Evolutionary conservation across 2,329 filamentous ascomycete species (phyloP).

Genomic region (Alternaria sp.): DNA sequence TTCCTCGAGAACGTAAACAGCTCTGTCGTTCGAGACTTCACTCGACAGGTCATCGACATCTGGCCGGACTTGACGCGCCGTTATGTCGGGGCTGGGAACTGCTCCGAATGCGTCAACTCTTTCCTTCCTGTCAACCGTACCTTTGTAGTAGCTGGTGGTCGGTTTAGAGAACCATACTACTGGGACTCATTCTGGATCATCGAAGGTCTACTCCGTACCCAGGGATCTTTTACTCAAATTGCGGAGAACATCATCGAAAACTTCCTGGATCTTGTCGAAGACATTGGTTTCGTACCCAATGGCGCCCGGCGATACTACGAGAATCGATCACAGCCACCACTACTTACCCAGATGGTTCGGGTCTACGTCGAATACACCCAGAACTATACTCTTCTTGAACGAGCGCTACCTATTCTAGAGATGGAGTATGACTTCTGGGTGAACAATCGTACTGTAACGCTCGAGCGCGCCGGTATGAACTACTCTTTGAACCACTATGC

Average conservation of each 20-base stretch:
- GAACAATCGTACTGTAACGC: conserved; percentile 64
- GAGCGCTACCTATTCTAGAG: conserved; percentile 67
- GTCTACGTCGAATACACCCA: conserved; percentile 69
- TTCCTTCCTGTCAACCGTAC: conserved; percentile 71
- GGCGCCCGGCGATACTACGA: conserved; percentile 72
- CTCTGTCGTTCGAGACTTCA: conserved; percentile 65
- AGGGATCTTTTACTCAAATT: conserved; percentile 68
- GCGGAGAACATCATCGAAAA: conserved; percentile 73
- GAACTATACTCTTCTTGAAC: conserved; percentile 65
- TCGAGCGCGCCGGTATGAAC: conserved; percentile 55
- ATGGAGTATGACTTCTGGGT: conserved; percentile 70
- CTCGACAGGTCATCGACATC: conserved; percentile 69
- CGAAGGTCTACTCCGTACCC: conserved; percentile 68
- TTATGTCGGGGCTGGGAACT: conserved; percentile 58
- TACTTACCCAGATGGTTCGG: conserved; percentile 71
- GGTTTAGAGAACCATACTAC: conserved; percentile 74
- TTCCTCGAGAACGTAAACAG: conserved; percentile 66
- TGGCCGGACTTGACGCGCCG: conserved; percentile 71
- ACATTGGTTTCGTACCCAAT: conserved; percentile 71
- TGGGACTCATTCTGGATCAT: conserved; percentile 76
- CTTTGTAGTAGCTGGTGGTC: conserved; percentile 74
- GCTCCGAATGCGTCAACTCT: conserved; percentile 66
- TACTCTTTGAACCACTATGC: conserved; percentile 67
- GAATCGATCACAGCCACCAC: conserved; percentile 70
- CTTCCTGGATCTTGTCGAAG: conserved; percentile 70